Evolutionary conservation across 2,329 filamentous ascomycete genomes (phyloP).

Genomic region (Teratosphaeria destructans): DNA sequence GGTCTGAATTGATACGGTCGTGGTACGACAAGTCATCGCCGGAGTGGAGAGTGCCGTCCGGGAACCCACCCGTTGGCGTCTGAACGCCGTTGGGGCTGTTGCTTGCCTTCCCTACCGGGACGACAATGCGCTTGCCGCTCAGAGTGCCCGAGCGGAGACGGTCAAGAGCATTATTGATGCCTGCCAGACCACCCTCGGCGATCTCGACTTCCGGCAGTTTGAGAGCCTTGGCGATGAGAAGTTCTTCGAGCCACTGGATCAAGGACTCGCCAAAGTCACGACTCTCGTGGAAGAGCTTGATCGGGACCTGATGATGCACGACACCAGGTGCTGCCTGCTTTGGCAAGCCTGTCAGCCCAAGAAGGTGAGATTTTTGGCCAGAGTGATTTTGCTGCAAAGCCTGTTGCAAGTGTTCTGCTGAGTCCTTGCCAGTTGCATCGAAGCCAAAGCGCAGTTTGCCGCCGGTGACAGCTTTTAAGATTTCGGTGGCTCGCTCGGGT

Average conservation of each 20-base stretch:
- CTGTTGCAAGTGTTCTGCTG: slow-evolving; percentile 48
- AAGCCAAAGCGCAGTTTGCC: slow-evolving; percentile 55
- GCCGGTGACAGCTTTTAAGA: slow-evolving; percentile 50
- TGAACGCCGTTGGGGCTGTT: slow-evolving; percentile 7
- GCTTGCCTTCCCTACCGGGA: slow-evolving; percentile 27
- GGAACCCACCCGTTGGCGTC: slow-evolving; percentile 6
- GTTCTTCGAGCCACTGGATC: slow-evolving; percentile 55
- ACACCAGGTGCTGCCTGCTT: slow-evolving; percentile 43
- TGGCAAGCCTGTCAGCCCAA: slow-evolving; percentile 58
- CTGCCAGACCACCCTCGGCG: slow-evolving; percentile 51
- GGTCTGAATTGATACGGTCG: slow-evolving; percentile 33
- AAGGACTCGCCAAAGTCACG: slow-evolving; percentile 52
- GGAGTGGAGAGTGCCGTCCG: slow-evolving; percentile 5
- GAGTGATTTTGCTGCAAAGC: slow-evolving; percentile 31
- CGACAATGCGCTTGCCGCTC: slow-evolving; percentile 59
- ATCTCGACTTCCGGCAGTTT: slow-evolving; percentile 55
- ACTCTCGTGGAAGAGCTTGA: slow-evolving; percentile 65
- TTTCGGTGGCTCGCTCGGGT: slow-evolving; percentile 51
- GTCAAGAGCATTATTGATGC: slow-evolving; percentile 59
- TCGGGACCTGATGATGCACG: slow-evolving; percentile 55
- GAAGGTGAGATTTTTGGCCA: slow-evolving; percentile 42
- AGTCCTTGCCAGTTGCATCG: slow-evolving; percentile 57
- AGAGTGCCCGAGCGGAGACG: slow-evolving; percentile 55
- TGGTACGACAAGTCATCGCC: slow-evolving; percentile 21
- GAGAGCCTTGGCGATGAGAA: slow-evolving; percentile 47